phyloP scores from a whole-genome alignment of 805 yeast species.

The Teunomyces pallodes region DNA sequence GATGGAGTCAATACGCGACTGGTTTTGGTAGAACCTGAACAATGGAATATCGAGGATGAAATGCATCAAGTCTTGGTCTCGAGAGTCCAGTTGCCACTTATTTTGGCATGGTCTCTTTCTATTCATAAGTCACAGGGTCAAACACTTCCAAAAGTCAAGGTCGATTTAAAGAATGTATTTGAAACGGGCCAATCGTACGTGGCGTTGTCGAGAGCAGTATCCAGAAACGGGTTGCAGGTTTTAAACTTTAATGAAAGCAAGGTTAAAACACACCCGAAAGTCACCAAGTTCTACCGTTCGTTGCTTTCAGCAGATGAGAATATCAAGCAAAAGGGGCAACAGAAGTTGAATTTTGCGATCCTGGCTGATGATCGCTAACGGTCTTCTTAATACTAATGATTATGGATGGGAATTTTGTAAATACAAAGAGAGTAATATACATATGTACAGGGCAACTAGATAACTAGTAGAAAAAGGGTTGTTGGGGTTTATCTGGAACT shows the following conservation, averaged over 20 bases:
- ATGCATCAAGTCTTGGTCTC: constrained; percentile 64
- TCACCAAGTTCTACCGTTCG: constrained; percentile 62
- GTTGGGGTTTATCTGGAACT: neutral
- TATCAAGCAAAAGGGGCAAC: constrained; percentile 14
- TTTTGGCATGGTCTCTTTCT: constrained; percentile 95
- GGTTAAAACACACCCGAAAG: constrained; percentile 70
- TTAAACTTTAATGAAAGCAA: constrained; percentile 62
- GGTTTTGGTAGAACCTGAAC: constrained; percentile 78
- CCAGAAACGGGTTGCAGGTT: constrained; percentile 80
- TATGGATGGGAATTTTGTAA: neutral
- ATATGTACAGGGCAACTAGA: constrained; percentile 1
- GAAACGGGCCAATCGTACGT: constrained; percentile 97
- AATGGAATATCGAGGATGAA: constrained; percentile 78
- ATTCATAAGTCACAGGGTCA: constrained; percentile 97
- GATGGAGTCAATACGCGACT: constrained; percentile 68
- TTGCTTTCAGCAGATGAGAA: constrained; percentile 41
- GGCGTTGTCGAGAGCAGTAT: constrained; percentile 86
- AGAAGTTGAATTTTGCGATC: neutral
- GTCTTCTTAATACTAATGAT: neutral
- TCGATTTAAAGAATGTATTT: constrained; percentile 72
- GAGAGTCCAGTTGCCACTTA: constrained; percentile 78
- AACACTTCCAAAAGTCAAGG: constrained; percentile 71
- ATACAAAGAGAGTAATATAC: neutral
- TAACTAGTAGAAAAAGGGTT: neutral
- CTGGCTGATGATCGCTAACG: neutral